Evolutionary conservation across 768 basidiomycete genomes (phyloP).

Genomic region (Sutorius australiensis): DNA sequence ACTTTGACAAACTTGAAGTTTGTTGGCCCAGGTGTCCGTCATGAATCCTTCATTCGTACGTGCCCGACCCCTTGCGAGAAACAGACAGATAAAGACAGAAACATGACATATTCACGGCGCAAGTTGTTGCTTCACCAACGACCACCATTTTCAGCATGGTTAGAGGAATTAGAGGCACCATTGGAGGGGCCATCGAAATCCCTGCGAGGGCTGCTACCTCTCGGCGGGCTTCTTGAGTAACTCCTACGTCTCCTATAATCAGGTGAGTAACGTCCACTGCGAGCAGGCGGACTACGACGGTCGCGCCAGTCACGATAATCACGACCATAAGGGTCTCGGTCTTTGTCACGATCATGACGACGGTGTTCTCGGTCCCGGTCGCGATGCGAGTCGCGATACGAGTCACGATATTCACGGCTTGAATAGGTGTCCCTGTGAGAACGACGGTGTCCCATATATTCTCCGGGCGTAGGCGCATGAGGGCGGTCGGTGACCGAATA

Average conservation of each 20-base stretch:
- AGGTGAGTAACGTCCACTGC: constrained; percentile 69
- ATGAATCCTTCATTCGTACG: constrained; percentile 41
- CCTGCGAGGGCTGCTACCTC: constrained; percentile 58
- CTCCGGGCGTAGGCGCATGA: constrained; percentile 94
- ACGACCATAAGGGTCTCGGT: constrained; percentile 64
- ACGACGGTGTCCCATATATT: constrained; percentile 94
- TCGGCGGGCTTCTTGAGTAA: constrained; percentile 76
- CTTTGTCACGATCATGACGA: constrained; percentile 42
- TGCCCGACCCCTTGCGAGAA: constrained; percentile 40
- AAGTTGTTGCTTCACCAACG: constrained; percentile 56
- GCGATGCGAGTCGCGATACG: constrained; percentile 41
- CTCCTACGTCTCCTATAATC: constrained; percentile 73
- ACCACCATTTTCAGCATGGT: constrained; percentile 40
- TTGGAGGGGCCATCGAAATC: constrained; percentile 45
- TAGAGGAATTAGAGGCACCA: constrained; percentile 34
- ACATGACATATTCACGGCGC: constrained; percentile 20
- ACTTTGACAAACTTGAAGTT: constrained; percentile 48
- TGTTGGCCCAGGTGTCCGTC: constrained; percentile 33
- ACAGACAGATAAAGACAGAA: constrained; percentile 27
- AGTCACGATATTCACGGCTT: constrained; percentile 44
- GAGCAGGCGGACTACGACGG: constrained; percentile 69
- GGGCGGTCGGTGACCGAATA: constrained; percentile 93
- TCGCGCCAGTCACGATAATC: constrained; percentile 77
- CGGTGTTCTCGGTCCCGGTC: constrained; percentile 46
- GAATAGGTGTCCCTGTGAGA: constrained; percentile 44